Base-by-base conservation (phyloP, 768 basidiomycete genomes). In the Russula ochroleuca region DNA sequence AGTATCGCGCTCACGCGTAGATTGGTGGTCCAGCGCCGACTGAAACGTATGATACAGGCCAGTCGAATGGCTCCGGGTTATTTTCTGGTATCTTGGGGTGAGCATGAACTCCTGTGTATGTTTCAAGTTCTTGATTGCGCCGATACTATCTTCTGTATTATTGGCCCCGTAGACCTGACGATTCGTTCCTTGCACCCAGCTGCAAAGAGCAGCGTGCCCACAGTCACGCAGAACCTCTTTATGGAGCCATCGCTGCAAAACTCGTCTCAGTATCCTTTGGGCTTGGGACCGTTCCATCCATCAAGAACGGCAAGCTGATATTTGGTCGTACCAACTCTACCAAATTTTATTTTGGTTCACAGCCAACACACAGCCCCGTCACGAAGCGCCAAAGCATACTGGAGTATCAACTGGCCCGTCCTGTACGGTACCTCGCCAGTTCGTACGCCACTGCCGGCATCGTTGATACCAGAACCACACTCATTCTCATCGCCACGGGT, bases 101-200 rank as follows among this genome's bases (percentile, higher is more conserved):
- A 41, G 77, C 66, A 19, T 19, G 14, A 21, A 8, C 35, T 59
- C 10, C 33, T 19, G 5, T 19, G 3, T 45, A n/a, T 21, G n/a
- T n/a, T n/a, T n/a, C n/a, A n/a, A n/a, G n/a, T 21, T 43, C 19
- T 10, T 9, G 3, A 19, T n/a, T n/a, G 3, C 28, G 8, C 11
- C 19, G 6, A 51, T 28, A 7, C 31, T 48, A 47, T 28, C 14
- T 37, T 54, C 21, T 31, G 50, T 61, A 88, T 85, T n/a, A 80
- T 88, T 61, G 87, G 87, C 25, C 87, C 87, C 25, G 73, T 75
- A 11, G 78, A 73, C 58, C 76, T 88, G 55, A 87, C 86, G 1
- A 13, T 73, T 73, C 78, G 73, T 25, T 78, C 77, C 3, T 70
- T 79, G 70, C 41, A 47, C 43, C 62, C 60, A 33, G 4, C 65